Percentiles rank a stretch among this genome's conserved stretches.
These are phyloP conservation scores for Dorcoceras hygrometricum DNA, from an alignment of 257 asterid species.

Conservation along the genomic window DNA sequence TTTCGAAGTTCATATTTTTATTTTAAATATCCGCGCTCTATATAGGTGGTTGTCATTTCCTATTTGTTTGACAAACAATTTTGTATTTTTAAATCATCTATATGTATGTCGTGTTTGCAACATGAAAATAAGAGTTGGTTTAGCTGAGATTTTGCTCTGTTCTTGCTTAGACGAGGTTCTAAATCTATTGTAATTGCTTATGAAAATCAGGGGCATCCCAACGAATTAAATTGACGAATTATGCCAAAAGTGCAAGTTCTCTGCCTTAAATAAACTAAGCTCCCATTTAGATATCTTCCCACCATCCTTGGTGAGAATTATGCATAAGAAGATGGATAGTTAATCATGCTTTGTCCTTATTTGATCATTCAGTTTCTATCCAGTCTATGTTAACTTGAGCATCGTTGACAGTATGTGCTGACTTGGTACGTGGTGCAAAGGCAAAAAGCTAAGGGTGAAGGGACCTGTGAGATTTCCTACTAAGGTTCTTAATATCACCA, in stretches of 20 bases:
- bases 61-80: not conserved
- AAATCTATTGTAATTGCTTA: not conserved
- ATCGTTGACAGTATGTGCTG: slow-evolving; percentile 17
- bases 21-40: too few species aligned
- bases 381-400: not conserved
- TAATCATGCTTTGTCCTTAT: not conserved
- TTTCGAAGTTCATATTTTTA: not conserved
- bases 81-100: too few species aligned
- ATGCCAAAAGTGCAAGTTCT: not conserved
- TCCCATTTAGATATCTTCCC: not conserved
- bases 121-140: too few species aligned
- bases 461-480: slow-evolving; percentile 29
- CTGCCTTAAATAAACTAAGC: not conserved
- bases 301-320: not conserved
- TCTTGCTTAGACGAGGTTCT: too few species aligned
- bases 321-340: not conserved
- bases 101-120: not conserved
- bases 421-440: slow-evolving; percentile 23
- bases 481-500: slow-evolving; percentile 25
- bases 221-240: not conserved
- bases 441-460: slow-evolving; percentile 23
- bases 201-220: not conserved
- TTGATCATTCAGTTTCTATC: not conserved
- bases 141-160: too few species aligned
- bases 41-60: too few species aligned